A percentile compares a stretch with the other conserved stretches of the same genome.
phyloP scores from a whole-genome alignment of 441 rosid species.

The Capsella rubella region DNA sequence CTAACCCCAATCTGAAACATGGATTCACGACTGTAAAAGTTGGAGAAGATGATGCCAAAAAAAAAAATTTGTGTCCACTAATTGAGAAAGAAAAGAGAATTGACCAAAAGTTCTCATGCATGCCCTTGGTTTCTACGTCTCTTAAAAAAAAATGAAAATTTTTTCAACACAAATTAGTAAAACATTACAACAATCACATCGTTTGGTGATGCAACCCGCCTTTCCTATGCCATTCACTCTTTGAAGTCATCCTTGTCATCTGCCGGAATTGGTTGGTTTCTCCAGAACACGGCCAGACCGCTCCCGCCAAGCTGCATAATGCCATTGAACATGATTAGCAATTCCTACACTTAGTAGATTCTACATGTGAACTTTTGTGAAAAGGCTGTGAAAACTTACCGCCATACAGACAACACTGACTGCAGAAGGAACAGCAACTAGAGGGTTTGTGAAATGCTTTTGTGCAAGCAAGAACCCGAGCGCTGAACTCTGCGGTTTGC shows the following conservation, averaged over 20 bases:
- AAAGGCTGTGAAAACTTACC: constrained; percentile 51
- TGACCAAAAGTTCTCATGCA: not conserved
- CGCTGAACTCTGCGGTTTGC: constrained; percentile 78
- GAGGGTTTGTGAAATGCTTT: constrained; percentile 91
- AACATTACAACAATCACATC: constrained; percentile 27
- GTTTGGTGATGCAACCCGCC: not conserved
- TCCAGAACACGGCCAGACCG: constrained; percentile 90
- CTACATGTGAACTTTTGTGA: not conserved
- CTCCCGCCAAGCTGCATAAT: constrained; percentile 88
- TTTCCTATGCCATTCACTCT: constrained; percentile 53
- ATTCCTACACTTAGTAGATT: too few relatives aligned
- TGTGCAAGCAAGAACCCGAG: constrained; percentile 94
- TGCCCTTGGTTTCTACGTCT: constrained; percentile 9
- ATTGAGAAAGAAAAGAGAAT: not conserved
- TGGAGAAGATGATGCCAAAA: not conserved
- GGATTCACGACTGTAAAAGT: not conserved
- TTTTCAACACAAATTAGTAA: not conserved
- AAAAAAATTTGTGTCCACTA: not conserved
- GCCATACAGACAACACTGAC: constrained; percentile 99
- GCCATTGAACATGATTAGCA: not conserved
- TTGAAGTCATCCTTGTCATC: constrained; percentile 94
- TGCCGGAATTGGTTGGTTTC: constrained; percentile 73
- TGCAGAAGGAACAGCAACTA: constrained; percentile 97
- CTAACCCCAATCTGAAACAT: not conserved
- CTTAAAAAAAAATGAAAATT: not conserved